Evolutionary conservation across 768 basidiomycete genomes (phyloP).

Genomic region (Mycena venus): DNA sequence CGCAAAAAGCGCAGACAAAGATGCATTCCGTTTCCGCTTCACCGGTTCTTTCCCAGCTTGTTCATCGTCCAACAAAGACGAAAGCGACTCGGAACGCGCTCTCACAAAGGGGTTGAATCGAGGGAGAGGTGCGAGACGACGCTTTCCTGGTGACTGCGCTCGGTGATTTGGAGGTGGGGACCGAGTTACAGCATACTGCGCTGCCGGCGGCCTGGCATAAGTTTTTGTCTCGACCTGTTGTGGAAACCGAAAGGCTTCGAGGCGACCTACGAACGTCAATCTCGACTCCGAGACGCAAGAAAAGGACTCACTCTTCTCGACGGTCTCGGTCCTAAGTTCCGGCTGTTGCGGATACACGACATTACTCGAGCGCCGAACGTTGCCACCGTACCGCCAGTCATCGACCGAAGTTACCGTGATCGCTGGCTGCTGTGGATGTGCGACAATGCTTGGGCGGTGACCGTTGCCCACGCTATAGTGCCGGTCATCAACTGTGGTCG

Average conservation of each 20-base stretch:
- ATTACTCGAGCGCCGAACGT: neutral
- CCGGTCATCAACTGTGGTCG: neutral
- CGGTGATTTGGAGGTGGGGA: neutral
- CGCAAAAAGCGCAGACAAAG: constrained; percentile 20
- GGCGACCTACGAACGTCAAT: constrained; percentile 12
- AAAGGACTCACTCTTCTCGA: constrained; percentile 5
- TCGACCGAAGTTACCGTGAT: neutral
- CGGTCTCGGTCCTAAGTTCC: neutral
- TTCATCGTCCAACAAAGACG: constrained; percentile 35
- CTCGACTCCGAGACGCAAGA: neutral
- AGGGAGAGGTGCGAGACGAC: constrained; percentile 39
- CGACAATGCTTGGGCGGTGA: neutral
- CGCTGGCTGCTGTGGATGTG: neutral
- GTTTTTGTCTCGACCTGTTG: neutral
- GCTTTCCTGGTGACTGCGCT: too few species aligned
- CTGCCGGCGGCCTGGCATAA: neutral
- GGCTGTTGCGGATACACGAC: neutral
- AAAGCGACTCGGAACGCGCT: constrained; percentile 43
- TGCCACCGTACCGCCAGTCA: neutral
- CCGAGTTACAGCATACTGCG: neutral
- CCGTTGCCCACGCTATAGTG: neutral
- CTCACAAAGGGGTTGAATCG: constrained; percentile 43
- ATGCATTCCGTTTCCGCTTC: constrained; percentile 24
- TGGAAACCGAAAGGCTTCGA: constrained; percentile 14
- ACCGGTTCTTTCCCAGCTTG: neutral